Base-by-base conservation (phyloP, 208 protist species). In the Trypanosoma platydactyli region DNA sequence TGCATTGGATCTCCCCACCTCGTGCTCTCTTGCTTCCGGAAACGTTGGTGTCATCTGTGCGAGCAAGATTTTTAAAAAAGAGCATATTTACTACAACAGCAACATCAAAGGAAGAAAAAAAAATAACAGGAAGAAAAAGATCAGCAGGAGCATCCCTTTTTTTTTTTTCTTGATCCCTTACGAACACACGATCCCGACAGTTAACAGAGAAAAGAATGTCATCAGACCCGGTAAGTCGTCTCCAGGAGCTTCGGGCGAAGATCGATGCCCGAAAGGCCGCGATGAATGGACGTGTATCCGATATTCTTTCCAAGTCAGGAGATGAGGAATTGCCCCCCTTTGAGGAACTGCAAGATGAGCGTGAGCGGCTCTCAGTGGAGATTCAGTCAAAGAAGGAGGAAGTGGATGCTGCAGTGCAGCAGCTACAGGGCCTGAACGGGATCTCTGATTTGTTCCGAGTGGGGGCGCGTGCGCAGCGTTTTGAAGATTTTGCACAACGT, bases 361-460 rank as follows among this genome's bases (percentile, higher is more conserved):
- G 85, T 5, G 61, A 76, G 48, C 66, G 68, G 5, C 76, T 94
- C 5, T 66, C 68, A 9, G 68, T 89, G 72, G 63, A 83, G 59
- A 76, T 88, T 42, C 85, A 76, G 52, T 80, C 90, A 66, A 75
- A 86, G 81, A 88, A 91, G 79, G 83, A 94, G 57, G 83, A 89
- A 70, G 83, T 87, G 63, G 83, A 91, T 64, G 80, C 80, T 11
- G 60, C 90, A 22, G 52, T 75, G 20, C 83, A 85, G 24, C 80
- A 92, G 58, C 77, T 92, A 20, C 84, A 92, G 57, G 68, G 61
- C 0, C 56, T 85, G 44, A 74, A 88, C 29, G 75, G 65, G 12
- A 71, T 64, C 7, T 50, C 72, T 12, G 73, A 78, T 20, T 51
- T 92, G 35, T 88, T 84, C 64, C 76, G 86, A 27, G 68, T 77